These are phyloP conservation scores for Erodium moschatum DNA, from an alignment of 441 rosid genomes.

Conservation along the genomic window DNA sequence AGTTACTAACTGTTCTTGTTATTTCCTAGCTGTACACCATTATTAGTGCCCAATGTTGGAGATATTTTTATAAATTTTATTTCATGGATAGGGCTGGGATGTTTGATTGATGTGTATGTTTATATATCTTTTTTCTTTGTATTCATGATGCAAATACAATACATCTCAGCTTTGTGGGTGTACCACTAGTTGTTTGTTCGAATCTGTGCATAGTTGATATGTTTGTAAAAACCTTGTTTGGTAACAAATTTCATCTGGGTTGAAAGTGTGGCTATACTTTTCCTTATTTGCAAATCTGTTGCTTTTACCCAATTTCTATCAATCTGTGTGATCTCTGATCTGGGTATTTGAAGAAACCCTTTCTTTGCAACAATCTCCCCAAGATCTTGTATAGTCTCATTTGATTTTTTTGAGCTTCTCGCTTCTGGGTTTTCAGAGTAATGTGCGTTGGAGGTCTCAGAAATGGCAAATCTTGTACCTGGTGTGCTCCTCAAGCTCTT, in stretches of 20 bases:
- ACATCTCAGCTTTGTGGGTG: constrained; percentile 11
- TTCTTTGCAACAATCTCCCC: constrained; percentile 13
- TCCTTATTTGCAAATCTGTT: not conserved
- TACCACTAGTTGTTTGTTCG: constrained; percentile 17
- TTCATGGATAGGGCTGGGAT: no score
- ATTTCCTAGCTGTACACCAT: constrained; percentile 24
- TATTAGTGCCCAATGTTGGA: not conserved
- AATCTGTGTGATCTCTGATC: not conserved
- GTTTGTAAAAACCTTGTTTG: constrained; percentile 11
- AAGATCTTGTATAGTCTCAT: constrained; percentile 12
- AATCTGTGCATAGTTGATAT: not conserved
- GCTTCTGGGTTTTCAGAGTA: constrained; percentile 26
- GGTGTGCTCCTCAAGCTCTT: constrained; percentile 86
- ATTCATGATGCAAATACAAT: not conserved
- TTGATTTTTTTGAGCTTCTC: not conserved
- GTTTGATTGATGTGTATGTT: not conserved
- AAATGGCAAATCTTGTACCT: constrained; percentile 88
- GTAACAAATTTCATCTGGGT: constrained; percentile 11
- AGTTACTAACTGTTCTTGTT: constrained; percentile 10
- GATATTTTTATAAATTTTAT: no score
- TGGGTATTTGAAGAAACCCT: constrained; percentile 18
- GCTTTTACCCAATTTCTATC: constrained; percentile 17
- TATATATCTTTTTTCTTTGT: not conserved
- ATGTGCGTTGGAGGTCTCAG: constrained; percentile 32
- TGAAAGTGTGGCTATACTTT: not conserved